Conservation (phyloP, 768 basidiomycete genomes). For the Trametes coccinea region DNA sequence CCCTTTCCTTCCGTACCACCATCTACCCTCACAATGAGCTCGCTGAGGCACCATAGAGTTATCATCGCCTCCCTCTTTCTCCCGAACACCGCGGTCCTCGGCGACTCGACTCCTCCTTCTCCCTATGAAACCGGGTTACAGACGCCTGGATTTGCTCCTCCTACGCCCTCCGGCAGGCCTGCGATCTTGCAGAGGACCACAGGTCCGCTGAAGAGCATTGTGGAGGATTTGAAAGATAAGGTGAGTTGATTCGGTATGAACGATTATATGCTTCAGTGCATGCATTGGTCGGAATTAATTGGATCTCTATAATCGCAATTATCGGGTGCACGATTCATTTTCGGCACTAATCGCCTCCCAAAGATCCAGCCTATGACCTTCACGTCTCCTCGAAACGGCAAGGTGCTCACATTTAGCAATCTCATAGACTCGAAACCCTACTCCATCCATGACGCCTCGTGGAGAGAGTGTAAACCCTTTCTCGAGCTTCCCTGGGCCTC, state of each 20-base stretch:
- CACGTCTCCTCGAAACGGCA: too few relatives aligned
- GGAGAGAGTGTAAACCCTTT: slow-evolving; percentile 60
- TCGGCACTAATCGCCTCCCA: too few relatives aligned
- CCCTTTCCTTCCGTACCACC: slow-evolving; percentile 4
- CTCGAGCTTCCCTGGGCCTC: slow-evolving; percentile 38
- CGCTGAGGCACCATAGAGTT: slow-evolving; percentile 70
- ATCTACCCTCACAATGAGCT: slow-evolving; percentile 51
- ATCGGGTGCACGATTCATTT: too few relatives aligned
- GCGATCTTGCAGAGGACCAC: slow-evolving; percentile 23
- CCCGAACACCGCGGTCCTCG: slow-evolving; percentile 68
- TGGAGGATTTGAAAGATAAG: slow-evolving; percentile 76
- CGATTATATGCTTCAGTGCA: too few relatives aligned
- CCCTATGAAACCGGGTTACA: slow-evolving; percentile 29
- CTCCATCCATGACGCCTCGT: slow-evolving; percentile 41
- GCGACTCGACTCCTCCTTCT: slow-evolving; percentile 55
- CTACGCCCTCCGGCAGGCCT: slow-evolving; percentile 11
- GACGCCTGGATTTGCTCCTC: slow-evolving; percentile 23
- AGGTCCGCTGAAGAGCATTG: slow-evolving; percentile 64
- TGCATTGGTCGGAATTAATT: too few relatives aligned
- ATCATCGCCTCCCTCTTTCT: slow-evolving; percentile 86
- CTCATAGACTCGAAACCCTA: slow-evolving; percentile 42
- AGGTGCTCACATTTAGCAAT: too few relatives aligned
- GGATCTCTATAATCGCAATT: too few relatives aligned
- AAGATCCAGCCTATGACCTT: too few relatives aligned
- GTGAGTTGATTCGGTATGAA: slow-evolving; percentile 29